Evolutionary conservation across 805 yeast species (phyloP), one percentile per base, ranked within the genome.

Genomic region (Nakazawaea ambrosiae): DNA sequence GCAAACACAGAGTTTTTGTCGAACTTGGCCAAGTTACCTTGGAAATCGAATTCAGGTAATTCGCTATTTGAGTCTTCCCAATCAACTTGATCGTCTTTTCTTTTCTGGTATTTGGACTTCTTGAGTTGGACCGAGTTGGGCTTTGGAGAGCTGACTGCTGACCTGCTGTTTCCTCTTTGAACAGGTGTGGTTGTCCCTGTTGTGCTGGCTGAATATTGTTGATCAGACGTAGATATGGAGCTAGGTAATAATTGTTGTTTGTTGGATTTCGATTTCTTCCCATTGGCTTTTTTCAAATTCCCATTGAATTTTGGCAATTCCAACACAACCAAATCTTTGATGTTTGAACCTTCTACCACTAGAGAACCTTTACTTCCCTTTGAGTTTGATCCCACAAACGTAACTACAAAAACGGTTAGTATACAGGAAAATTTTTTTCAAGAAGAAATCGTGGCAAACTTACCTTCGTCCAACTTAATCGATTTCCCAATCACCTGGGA

Each of bases 1-100:
- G 81, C 83, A 56, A 89, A 82, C 3, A 88, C 90, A 5, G 78
- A 67, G 41, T 68, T 64, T 56, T 89, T 89, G 56, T 89, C 92
- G 51, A 89, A 89, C 65, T 78, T 76, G 18, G 80, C 80, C 45
- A 89, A 66, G 52, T 83, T 85, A 11, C 85, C 79, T 39, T 76
- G 85, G 57, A 89, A 89, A 55, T 89, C 96, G 58, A 89, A 89
- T 45, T 87, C 96, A 17, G 65, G 69, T 38, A 39, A 19, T 19
- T 39, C 36, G 16, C 16, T 19, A 20, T 64, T 60, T 40, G 60
- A 46, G 23, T 75, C 68, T 40, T 70, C 74, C 29, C 66, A 75
- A 37, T 65, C 68, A 78, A 78, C 75, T 33, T 65, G 72, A 50
- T 53, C 49, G 53, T 47, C 27, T 41, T 48, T 18, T 30, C 30